Base-by-base conservation (phyloP, 2,329 filamentous ascomycete species). In the Elsinoe arachidis region DNA sequence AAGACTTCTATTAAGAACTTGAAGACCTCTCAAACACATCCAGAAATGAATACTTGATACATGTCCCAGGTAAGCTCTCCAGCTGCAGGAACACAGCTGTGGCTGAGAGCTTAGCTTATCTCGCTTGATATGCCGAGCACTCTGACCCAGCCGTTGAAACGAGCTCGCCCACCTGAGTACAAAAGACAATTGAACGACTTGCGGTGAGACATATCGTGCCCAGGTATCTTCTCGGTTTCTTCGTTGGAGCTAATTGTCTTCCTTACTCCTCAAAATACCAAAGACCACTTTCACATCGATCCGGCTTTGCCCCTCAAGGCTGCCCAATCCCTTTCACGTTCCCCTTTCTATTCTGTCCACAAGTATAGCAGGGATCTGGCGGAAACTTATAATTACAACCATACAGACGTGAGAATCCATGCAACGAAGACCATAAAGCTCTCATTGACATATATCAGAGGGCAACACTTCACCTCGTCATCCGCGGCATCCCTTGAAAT, bases 111-210 rank as follows among this genome's bases (percentile, higher is more conserved):
- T 53, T 15, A 39, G 49, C 49, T 53, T 53, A 53, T 53, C 49
- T n/a, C 33, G n/a, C 33, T 14, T 51, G 49, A 38, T 53, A 53
- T 53, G 49, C 49, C 49, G 34, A 53, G 49, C 49, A 38, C 14
- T 53, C 17, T 33, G 35, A 53, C 33, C 49, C 49, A 53, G 35
- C 49, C 49, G 49, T 53, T 53, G 49, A 26, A 53, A 53, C 49
- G 41, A 53, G 35, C 15, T 37, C 23, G 49, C 33, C 49, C 49
- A 38, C 49, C 34, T 53, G 49, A 53, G 49, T 53, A 53, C 49
- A 53, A 53, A 53, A 53, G 49, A 53, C 49, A 53, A 53, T 53
- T 53, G 49, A 53, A 39, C 49, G 49, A 53, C 34, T 53, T 23
- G 49, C 49, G 49, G 49, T 53, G 49, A 53, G 49, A 53, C 49